These are phyloP conservation scores for Rhytidhysteron rufulum DNA, from an alignment of 2,329 filamentous ascomycete genomes.

Conservation along the genomic window DNA sequence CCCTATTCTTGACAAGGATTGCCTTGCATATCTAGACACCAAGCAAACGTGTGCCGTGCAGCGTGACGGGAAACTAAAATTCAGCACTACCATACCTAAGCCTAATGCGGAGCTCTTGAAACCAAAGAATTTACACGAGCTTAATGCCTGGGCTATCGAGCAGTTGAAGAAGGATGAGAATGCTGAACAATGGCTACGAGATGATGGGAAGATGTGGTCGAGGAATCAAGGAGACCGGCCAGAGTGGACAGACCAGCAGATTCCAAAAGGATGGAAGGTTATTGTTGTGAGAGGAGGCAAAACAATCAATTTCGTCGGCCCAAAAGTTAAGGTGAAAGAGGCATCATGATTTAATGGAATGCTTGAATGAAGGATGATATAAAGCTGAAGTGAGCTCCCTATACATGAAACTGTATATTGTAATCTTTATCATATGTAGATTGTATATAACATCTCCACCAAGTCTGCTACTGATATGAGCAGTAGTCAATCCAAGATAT, in stretches of 20 bases:
- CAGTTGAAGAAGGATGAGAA: background rate
- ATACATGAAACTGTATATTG: no score
- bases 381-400: no score
- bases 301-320: constrained; percentile 69
- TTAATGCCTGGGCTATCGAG: background rate
- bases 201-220: constrained; percentile 55
- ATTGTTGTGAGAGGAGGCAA: constrained; percentile 65
- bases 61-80: constrained; percentile 74
- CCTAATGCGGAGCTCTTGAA: constrained; percentile 39
- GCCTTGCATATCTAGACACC: constrained; percentile 49
- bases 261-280: constrained; percentile 44
- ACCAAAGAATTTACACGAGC: background rate
- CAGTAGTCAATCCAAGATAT: no score
- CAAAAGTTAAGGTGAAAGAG: background rate
- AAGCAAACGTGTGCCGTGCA: constrained; percentile 64
- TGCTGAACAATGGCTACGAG: background rate
- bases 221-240: constrained; percentile 35
- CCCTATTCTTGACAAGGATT: constrained; percentile 51
- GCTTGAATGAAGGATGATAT: no score
- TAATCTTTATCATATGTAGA: no score
- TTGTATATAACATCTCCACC: no score
- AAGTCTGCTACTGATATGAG: no score
- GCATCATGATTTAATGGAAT: no score
- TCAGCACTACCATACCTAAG: constrained; percentile 61
- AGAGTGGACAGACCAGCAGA: constrained; percentile 2